These are phyloP conservation scores for Aureobasidium leucospermi DNA, from an alignment of 2,329 filamentous ascomycete genomes.

Conservation along the genomic window DNA sequence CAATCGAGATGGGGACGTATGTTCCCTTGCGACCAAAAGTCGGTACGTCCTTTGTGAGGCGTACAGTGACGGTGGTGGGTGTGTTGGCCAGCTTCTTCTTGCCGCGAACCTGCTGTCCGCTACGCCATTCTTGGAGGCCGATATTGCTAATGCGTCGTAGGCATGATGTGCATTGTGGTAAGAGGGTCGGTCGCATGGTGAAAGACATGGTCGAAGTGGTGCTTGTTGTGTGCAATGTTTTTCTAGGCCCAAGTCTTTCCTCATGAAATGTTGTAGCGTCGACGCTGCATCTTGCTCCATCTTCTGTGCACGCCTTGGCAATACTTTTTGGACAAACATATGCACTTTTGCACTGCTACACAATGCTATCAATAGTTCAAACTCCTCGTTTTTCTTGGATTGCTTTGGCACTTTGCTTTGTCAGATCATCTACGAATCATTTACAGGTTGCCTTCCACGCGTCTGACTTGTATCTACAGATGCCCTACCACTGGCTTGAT, in stretches of 20 bases:
- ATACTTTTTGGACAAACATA: not conserved
- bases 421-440: no score
- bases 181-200: constrained; percentile 10
- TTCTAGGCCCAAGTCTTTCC: not conserved
- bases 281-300: not conserved
- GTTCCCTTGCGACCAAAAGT: constrained; percentile 45
- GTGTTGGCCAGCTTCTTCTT: constrained; percentile 30
- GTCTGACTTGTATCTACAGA: no score
- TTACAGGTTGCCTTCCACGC: no score
- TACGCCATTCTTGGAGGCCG: constrained; percentile 12
- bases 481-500: no score
- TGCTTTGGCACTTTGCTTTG: no score
- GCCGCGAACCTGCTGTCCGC: constrained; percentile 26
- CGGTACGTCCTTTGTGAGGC: constrained; percentile 45
- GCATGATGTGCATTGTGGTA: constrained; percentile 17
- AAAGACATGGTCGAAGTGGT: constrained; percentile 13
- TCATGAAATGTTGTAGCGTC: not conserved
- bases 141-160: constrained; percentile 14
- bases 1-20: constrained; percentile 44
- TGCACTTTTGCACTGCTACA: no score
- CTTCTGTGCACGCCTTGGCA: not conserved
- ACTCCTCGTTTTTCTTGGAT: no score
- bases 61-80: constrained; percentile 37
- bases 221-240: not conserved
- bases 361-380: no score